Conservation (phyloP, 2,329 filamentous ascomycete genomes). For the Cryphonectria parasitica region DNA sequence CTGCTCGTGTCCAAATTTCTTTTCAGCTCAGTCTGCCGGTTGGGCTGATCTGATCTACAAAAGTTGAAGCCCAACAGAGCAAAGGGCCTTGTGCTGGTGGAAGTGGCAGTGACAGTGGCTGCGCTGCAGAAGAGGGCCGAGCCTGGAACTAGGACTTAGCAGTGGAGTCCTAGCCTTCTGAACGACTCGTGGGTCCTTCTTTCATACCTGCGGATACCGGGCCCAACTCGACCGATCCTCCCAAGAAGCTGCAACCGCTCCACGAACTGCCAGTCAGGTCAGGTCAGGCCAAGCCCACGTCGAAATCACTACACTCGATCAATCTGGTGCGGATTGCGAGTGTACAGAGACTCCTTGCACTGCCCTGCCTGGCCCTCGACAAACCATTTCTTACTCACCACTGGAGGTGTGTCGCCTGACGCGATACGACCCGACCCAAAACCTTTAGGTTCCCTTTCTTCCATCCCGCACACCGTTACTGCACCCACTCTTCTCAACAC, state of each 20-base stretch:
- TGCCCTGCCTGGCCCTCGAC: slow-evolving; percentile 25
- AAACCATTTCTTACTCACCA: slow-evolving; percentile 9
- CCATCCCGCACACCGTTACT: background rate
- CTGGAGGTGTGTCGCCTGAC: slow-evolving; percentile 27
- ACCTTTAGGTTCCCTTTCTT: background rate
- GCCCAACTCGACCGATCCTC: slow-evolving; percentile 5
- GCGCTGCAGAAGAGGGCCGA: slow-evolving; percentile 13
- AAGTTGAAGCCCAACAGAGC: slow-evolving; percentile 7
- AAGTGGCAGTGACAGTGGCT: slow-evolving; percentile 8
- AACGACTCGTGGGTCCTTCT: background rate
- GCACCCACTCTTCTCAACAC: slow-evolving; percentile 3
- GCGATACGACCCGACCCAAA: slow-evolving; percentile 24
- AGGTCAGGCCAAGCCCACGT: slow-evolving; percentile 15
- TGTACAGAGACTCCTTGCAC: background rate
- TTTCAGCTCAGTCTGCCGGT: background rate
- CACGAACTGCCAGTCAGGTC: slow-evolving; percentile 16
- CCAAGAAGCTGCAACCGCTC: slow-evolving; percentile 10
- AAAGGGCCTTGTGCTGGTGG: background rate
- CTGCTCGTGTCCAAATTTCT: background rate
- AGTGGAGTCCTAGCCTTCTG: slow-evolving; percentile 6
- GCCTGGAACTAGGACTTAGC: slow-evolving; percentile 13
- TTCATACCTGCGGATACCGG: background rate
- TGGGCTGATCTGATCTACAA: slow-evolving; percentile 9
- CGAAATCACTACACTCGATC: slow-evolving; percentile 14
- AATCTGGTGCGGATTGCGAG: slow-evolving; percentile 19